Evolutionary conservation across 2,329 filamentous ascomycete species (phyloP), one percentile per base, ranked within the genome.

Genomic region (Ophiostoma himal-ulmi): DNA sequence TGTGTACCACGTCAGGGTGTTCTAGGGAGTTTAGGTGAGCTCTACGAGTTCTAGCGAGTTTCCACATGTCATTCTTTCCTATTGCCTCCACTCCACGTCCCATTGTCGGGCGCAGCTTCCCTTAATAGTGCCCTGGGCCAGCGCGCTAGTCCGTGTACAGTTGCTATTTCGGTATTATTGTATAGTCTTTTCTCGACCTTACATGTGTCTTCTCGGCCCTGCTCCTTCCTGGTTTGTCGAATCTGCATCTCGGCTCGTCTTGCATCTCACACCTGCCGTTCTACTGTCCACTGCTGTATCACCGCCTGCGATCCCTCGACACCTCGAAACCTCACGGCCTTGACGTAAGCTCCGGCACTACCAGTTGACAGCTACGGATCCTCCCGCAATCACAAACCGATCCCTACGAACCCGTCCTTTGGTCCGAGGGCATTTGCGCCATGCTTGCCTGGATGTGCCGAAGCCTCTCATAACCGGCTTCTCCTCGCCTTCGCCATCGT

Each of bases 381-480:
- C 34, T 30, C 17, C 8, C 14, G 30, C 26, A 48, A 48, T 62
- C 26, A 65, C 60, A 65, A 65, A 39, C 20, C 6, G 20, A 65
- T 36, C 60, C 5, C 17, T 3, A 65, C 34, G n/a, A 37, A 39
- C 62, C 36, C 34, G 34, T 36, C 62, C 36, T 65, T 39, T 41
- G 17, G 36, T 39, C n/a, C 36, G n/a, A 39, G 62, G 62, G 62
- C 62, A 36, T 41, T 36, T 37, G 60, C 60, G 62, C 36, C 62
- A 65, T 65, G 62, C 62, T 65, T 65, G 62, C 20, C 62, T 65
- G 62, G 20, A 37, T 64, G 60, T 64, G 60, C 34, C 60, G 60
- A 64, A 64, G 60, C 60, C 60, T 64, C 34, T 37, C 60, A 64
- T 64, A 64, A 39, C 62, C 57, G 62, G 34, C 62, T 65, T 65